Percentiles rank a stretch among this genome's conserved stretches.
Evolutionary conservation across 306 rosid species (phyloP).

Genomic region (Gillenia trifoliata): DNA sequence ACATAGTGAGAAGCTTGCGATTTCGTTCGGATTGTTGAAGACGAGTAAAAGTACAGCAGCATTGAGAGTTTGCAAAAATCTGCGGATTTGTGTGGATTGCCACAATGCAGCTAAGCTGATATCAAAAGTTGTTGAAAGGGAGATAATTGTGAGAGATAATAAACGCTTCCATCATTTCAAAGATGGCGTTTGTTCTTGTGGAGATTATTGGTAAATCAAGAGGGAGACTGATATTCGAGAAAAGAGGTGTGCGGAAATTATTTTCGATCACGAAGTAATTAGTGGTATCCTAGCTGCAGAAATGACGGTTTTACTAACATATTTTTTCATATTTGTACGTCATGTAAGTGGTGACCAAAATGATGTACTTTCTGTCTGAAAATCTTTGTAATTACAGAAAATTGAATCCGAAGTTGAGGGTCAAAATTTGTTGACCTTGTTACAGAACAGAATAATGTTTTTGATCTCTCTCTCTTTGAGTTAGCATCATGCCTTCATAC

Average conservation of each 20-base stretch:
- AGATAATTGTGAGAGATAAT: constrained; percentile 73
- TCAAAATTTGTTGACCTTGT: not conserved
- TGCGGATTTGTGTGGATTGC: constrained; percentile 76
- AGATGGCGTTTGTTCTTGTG: constrained; percentile 66
- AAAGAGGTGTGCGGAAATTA: not conserved
- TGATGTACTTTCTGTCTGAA: not conserved
- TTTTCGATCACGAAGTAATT: too few relatives aligned
- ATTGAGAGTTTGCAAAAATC: constrained; percentile 60
- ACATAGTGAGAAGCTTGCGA: constrained; percentile 87
- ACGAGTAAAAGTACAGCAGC: constrained; percentile 51
- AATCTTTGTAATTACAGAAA: not conserved
- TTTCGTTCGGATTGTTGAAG: constrained; percentile 62
- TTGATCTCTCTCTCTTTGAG: too few relatives aligned
- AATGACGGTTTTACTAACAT: too few relatives aligned
- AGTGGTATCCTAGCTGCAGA: not conserved
- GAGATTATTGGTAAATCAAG: constrained; percentile 66
- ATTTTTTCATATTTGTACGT: not conserved
- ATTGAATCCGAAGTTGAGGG: not conserved
- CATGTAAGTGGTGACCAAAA: not conserved
- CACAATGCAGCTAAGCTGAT: constrained; percentile 72
- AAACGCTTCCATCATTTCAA: constrained; percentile 81
- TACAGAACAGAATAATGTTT: not conserved
- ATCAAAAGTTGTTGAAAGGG: constrained; percentile 56
- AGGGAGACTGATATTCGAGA: not conserved
- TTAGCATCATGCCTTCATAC: not conserved